These are phyloP conservation scores for Dimocarpus longan DNA, from an alignment of 345 rosid genomes.

Conservation along the genomic window DNA sequence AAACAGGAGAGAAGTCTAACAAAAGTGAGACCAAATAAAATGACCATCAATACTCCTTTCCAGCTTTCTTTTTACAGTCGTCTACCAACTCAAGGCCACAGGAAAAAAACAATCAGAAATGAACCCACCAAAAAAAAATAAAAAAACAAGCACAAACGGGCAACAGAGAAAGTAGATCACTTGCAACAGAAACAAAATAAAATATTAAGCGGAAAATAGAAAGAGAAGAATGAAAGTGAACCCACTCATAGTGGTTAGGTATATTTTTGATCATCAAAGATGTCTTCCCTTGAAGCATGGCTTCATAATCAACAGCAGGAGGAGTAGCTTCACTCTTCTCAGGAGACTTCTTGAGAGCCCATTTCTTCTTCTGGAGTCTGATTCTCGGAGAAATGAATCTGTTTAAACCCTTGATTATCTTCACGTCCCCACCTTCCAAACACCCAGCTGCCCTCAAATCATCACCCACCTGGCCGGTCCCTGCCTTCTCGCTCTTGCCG, in stretches of 20 bases:
- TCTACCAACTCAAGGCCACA: not conserved
- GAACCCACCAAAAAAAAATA: not conserved
- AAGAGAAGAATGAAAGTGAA: not conserved
- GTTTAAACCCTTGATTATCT: not conserved
- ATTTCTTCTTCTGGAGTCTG: not conserved
- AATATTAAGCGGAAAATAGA: not conserved
- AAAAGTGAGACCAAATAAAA: not conserved
- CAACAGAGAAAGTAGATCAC: not conserved
- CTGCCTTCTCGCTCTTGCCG: not conserved
- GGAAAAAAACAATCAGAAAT: not conserved
- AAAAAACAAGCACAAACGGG: not conserved
- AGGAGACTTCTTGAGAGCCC: not conserved
- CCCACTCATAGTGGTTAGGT: slow-evolving; percentile 46
- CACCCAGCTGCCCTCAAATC: not conserved
- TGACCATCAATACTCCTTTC: not conserved
- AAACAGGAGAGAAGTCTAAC: not conserved
- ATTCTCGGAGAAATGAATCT: not conserved
- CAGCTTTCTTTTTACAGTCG: not conserved
- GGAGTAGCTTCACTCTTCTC: not conserved
- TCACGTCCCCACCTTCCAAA: not conserved
- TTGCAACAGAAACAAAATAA: not conserved
- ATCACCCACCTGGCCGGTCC: not conserved
- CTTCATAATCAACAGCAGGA: not conserved
- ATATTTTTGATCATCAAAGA: slow-evolving; percentile 51
- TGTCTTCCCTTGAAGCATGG: slow-evolving; percentile 22